phyloP scores from a whole-genome alignment of 345 rosid genomes.

The Schrenkiella parvula region DNA sequence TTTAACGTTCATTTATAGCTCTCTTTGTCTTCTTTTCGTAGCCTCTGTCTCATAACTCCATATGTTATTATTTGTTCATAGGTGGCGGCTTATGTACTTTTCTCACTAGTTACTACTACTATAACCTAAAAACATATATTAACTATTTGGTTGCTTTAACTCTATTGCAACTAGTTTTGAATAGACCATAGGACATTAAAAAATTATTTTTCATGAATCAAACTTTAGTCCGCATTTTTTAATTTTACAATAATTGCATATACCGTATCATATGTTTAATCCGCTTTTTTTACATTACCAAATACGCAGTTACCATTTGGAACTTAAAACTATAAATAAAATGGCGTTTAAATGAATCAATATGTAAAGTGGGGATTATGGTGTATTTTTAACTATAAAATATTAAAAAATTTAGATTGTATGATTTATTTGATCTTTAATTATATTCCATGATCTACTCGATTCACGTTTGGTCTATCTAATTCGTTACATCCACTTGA shows the following conservation, averaged over 20 bases:
- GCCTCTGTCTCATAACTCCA: constrained; percentile 20
- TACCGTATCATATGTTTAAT: too few species aligned
- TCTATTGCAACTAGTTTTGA: background rate
- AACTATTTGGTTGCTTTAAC: background rate
- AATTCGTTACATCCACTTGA: too few species aligned
- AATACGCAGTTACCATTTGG: too few species aligned
- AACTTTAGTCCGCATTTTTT: too few species aligned
- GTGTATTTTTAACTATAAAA: too few species aligned
- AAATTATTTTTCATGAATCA: too few species aligned
- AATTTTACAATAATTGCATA: too few species aligned
- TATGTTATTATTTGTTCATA: constrained; percentile 24
- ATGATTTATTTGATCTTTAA: too few species aligned
- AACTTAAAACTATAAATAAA: background rate
- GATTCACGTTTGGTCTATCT: too few species aligned
- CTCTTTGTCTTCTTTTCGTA: background rate
- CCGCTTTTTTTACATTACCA: too few species aligned
- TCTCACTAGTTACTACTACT: constrained; percentile 1
- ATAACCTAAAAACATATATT: background rate
- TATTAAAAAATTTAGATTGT: too few species aligned
- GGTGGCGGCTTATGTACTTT: constrained; percentile 34
- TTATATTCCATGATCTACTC: too few species aligned
- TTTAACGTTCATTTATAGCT: constrained; percentile 14
- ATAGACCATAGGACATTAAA: background rate
- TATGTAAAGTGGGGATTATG: background rate
- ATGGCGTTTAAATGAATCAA: background rate